Evolutionary conservation across 345 rosid species (phyloP).

Genomic region (Erodium maritimum): DNA sequence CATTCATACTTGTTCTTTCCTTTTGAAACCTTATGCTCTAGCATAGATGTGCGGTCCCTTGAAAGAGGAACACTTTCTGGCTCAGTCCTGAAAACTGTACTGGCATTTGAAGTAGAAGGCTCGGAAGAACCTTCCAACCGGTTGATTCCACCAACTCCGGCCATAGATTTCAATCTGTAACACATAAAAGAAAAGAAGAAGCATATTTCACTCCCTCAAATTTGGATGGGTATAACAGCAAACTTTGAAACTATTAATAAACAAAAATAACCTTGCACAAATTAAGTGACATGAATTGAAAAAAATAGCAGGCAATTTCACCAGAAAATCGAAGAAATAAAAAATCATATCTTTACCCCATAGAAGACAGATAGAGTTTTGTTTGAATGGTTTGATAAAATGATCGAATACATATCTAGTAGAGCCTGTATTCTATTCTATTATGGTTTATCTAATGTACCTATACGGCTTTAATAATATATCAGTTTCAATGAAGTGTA

Average conservation of each 20-base stretch:
- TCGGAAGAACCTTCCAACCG: conserved; percentile 49
- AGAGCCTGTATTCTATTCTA: too few species aligned
- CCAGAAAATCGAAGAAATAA: too few species aligned
- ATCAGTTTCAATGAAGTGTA: not conserved
- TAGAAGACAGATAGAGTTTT: too few species aligned
- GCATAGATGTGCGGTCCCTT: conserved; percentile 36
- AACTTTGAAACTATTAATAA: not conserved
- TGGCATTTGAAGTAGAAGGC: conserved; percentile 48
- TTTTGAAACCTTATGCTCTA: conserved; percentile 51
- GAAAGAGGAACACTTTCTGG: conserved; percentile 42
- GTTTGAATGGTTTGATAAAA: too few species aligned
- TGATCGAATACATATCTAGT: too few species aligned
- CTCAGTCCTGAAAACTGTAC: conserved; percentile 43
- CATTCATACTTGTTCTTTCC: conserved; percentile 55
- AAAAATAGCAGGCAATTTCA: too few species aligned
- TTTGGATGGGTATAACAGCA: not conserved
- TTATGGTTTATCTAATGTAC: too few species aligned
- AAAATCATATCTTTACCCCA: too few species aligned
- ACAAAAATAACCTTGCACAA: too few species aligned
- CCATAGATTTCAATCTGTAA: conserved; percentile 61
- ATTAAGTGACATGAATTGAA: too few species aligned
- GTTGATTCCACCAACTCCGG: conserved; percentile 47
- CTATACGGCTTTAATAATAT: too few species aligned
- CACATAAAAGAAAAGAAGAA: conserved; percentile 5
- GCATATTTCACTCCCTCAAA: too few species aligned